Evolutionary conservation across 805 yeast species (phyloP).

Genomic region (Starmera caribaea): DNA sequence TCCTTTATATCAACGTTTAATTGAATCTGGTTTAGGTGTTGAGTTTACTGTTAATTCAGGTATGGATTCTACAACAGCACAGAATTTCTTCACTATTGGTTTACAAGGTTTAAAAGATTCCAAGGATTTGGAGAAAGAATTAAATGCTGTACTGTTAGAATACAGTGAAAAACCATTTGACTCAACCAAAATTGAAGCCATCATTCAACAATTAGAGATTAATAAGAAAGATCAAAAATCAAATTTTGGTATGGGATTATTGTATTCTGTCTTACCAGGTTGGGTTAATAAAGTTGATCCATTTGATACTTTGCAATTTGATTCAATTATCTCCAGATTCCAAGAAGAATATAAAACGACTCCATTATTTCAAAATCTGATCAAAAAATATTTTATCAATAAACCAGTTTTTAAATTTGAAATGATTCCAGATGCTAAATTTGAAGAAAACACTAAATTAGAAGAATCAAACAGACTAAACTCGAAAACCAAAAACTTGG

Average conservation of each 20-base stretch:
- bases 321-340: constrained; percentile 48
- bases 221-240: constrained; percentile 80
- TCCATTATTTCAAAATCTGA: constrained; percentile 46
- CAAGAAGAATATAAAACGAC: constrained; percentile 49
- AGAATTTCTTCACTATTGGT: constrained; percentile 76
- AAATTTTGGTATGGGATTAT: constrained; percentile 74
- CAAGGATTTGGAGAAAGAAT: constrained; percentile 34
- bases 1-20: constrained; percentile 75
- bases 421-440: constrained; percentile 61
- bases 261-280: constrained; percentile 68
- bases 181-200: constrained; percentile 62
- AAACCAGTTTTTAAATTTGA: constrained; percentile 60
- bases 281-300: constrained; percentile 85
- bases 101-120: constrained; percentile 62
- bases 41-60: constrained; percentile 88
- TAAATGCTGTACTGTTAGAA: constrained; percentile 37
- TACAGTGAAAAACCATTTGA: constrained; percentile 39
- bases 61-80: constrained; percentile 69
- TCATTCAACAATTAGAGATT: constrained; percentile 81
- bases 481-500: constrained; percentile 30
- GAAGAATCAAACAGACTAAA: constrained; percentile 52
- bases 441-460: constrained; percentile 35
- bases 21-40: constrained; percentile 76
- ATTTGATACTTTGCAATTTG: constrained; percentile 55
- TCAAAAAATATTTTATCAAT: constrained; percentile 41